Evolutionary conservation across 805 yeast genomes (phyloP), one percentile per base, ranked within the genome.

Genomic region (Saturnispora besseyi): DNA sequence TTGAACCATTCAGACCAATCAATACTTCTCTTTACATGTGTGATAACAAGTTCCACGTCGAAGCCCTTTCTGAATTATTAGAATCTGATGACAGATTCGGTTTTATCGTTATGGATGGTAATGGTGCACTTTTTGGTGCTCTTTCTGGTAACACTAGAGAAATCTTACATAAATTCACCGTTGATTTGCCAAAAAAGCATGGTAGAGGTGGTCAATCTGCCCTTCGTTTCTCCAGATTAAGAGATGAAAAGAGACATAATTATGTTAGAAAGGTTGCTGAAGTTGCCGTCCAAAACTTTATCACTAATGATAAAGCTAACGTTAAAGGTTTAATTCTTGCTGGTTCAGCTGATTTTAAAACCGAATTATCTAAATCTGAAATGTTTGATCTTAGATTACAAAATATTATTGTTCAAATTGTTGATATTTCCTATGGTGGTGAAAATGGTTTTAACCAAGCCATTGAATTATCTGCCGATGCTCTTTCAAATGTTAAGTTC

Each of bases 161-260:
- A 55, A 87, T 93, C 42, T 75, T 93, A 64, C 96, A 91, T 71
- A 93, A 93, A 71, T 93, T 93, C 72, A 85, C 89, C 2, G 99
- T 93, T 50, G 99, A 93, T 70, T 76, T 93, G 62, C 99, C 99
- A 62, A 93, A 93, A 76, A 93, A 93, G 87, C 99, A 93, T 77
- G 99, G 99, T 64, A 86, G 99, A 79, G 99, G 99, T 86, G 99
- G 99, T 84, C 99, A 93, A 75, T 93, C 99, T 55, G 99, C 99
- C 42, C 67, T 93, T 60, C 98, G 99, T 87, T 93, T 93, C 76
- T 84, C 97, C 26, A 90, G 99, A 78, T 78, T 93, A 69, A 86
- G 99, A 79, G 99, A 93, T 61, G 99, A 93, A 72, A 93, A 93
- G 70, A 88, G 99, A 76, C 99, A 93, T 71, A 93, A 93, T 69